Base-by-base conservation (phyloP, 2,329 filamentous ascomycete genomes). In the Calonectria ilicicola region DNA sequence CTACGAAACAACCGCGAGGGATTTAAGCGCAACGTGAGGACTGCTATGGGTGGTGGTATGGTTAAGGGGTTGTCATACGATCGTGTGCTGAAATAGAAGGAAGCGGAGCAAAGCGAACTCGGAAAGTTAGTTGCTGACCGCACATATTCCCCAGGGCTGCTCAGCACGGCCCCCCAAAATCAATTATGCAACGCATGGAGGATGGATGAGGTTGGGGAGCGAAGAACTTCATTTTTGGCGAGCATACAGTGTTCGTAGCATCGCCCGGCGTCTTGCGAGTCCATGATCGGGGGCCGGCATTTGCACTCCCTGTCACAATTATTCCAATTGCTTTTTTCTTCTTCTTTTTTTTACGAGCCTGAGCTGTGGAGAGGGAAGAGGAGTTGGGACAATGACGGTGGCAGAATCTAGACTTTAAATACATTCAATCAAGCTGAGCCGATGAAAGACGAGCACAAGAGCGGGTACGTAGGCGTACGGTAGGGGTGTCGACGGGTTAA, bases 21-120 rank as follows among this genome's bases (percentile, higher is more conserved):
- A 35, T 99, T 99, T 86, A 97, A 96, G 89, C 89, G 95, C 73
- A 98, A 98, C 81, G 97, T 98, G 46, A 91, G 94, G 80, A 89
- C 89, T 26, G 90, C 95, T 8, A 98, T 99, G 94, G 88, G 87
- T 4, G 97, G 97, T 65, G 95, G 95, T 8, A 86, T 86, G 1
- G 92, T 98, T 47, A 92, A 91, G 83, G 93, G 92, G 3, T 88
- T 92, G 77, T 83, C 85, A 8, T 99, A 95, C 81, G 95, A 98
- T 75, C 89, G 92, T 65, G 96, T 98, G 47, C 83, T 95, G 80
- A 93, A 92, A 85, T 94, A 87, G 72, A 70, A 38, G 51, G 32
- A 40, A 49, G 70, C 27, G 49, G 47, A 69, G 66, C 60, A 32
- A 44, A 65, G 67, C 72, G 60, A 71, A 63, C 60, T 69, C 70